Conservation (phyloP, 495 filamentous ascomycete species). For the Symbiotaphrina buchneri region DNA sequence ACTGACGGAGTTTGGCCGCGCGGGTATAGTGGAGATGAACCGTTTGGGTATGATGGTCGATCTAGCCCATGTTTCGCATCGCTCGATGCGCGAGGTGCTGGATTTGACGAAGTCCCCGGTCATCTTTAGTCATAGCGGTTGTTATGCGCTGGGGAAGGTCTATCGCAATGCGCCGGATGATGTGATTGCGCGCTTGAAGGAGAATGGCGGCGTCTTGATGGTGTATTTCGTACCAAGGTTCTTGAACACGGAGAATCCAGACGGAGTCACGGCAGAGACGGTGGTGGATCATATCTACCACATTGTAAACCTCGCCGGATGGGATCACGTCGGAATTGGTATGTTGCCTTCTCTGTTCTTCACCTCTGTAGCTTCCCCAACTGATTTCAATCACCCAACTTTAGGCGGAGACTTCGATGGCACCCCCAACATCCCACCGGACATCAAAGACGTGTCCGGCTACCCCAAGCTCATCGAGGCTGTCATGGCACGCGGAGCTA, state of each 20-base stretch:
- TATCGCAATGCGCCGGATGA: slow-evolving; percentile 57
- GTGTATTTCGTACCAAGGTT: slow-evolving; percentile 65
- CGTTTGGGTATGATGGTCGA: slow-evolving; percentile 62
- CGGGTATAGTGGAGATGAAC: slow-evolving; percentile 57
- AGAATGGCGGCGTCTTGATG: slow-evolving; percentile 43
- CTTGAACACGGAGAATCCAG: slow-evolving; percentile 12
- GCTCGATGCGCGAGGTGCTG: slow-evolving; percentile 49
- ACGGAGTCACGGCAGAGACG: slow-evolving; percentile 26
- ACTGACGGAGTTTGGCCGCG: slow-evolving; percentile 41
- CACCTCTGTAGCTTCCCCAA: no score
- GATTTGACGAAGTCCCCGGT: slow-evolving; percentile 30
- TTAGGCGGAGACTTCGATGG: slow-evolving; percentile 66
- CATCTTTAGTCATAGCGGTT: slow-evolving; percentile 52
- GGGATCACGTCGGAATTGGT: slow-evolving; percentile 51
- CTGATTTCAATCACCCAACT: no score
- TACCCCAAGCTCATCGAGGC: slow-evolving; percentile 64
- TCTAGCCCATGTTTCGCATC: slow-evolving; percentile 38
- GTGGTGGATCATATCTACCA: slow-evolving; percentile 56
- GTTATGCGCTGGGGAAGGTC: slow-evolving; percentile 40
- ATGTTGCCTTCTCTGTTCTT: no score
- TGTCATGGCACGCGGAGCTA: slow-evolving; percentile 15
- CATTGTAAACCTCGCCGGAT: slow-evolving; percentile 46
- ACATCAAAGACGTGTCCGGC: slow-evolving; percentile 59
- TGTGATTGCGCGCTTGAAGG: slow-evolving; percentile 36
- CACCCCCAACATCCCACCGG: slow-evolving; percentile 25